phyloP scores from a whole-genome alignment of 129 eudicot species.

The Artemisia tridentata region DNA sequence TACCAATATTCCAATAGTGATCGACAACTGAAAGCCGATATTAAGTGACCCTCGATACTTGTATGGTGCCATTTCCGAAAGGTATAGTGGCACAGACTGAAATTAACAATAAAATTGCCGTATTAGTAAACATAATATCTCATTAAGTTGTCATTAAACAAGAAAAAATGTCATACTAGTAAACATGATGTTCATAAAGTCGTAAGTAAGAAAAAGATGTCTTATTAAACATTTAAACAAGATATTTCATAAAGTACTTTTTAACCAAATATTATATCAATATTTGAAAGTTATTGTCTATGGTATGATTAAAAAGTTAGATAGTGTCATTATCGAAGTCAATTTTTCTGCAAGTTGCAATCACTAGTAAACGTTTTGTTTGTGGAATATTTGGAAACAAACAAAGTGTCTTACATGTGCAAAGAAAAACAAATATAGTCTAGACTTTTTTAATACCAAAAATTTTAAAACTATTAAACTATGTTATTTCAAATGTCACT shows the following conservation, averaged over 20 bases:
- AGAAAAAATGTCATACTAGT: not conserved
- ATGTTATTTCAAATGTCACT: not conserved
- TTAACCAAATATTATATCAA: not conserved
- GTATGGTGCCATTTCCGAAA: constrained; percentile 97
- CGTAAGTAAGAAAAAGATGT: not conserved
- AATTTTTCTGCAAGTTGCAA: constrained; percentile 32
- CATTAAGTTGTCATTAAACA: no score
- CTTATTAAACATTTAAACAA: not conserved
- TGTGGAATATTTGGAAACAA: constrained; percentile 31
- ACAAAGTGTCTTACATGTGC: constrained; percentile 35
- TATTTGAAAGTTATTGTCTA: not conserved
- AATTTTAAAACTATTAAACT: not conserved
- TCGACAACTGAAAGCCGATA: constrained; percentile 74
- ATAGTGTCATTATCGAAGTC: constrained; percentile 34
- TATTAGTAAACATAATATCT: no score
- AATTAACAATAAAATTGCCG: not conserved
- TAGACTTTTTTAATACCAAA: not conserved
- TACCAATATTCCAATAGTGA: constrained; percentile 79
- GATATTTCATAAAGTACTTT: not conserved
- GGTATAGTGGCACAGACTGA: constrained; percentile 88
- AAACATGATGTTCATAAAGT: not conserved
- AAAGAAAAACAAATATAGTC: constrained; percentile 19
- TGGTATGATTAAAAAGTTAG: not conserved
- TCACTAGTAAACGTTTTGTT: constrained; percentile 34
- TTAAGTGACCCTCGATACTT: constrained; percentile 86